phyloP scores from a whole-genome alignment of 495 filamentous ascomycete genomes.

The Mytilinidion resinicola region DNA sequence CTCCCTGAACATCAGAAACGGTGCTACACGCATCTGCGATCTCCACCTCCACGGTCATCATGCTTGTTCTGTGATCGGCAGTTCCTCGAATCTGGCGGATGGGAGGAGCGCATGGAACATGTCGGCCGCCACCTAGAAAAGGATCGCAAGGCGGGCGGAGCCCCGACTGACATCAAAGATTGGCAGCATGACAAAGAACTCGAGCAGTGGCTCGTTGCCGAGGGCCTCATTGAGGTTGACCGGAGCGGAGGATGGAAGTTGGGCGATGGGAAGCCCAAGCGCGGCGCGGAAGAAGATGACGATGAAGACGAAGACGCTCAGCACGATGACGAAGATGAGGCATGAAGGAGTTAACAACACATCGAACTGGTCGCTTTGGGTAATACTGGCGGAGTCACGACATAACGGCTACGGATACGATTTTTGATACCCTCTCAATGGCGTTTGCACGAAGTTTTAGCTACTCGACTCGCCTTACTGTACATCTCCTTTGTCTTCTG shows the following conservation, averaged over 20 bases:
- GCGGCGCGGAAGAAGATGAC: not conserved
- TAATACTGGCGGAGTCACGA: no score
- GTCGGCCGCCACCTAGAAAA: slow-evolving; percentile 75
- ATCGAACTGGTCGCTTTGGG: no score
- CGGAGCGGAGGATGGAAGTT: slow-evolving; percentile 20
- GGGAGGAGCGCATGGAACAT: slow-evolving; percentile 88
- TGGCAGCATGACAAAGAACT: slow-evolving; percentile 44
- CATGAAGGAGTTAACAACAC: not conserved
- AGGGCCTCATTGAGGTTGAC: slow-evolving; percentile 40
- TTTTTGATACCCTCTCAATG: no score
- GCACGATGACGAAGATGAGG: not conserved
- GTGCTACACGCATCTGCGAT: slow-evolving; percentile 55
- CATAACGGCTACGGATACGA: no score
- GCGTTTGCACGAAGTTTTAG: no score
- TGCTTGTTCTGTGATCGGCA: slow-evolving; percentile 61
- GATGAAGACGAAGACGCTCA: not conserved
- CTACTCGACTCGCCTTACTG: no score
- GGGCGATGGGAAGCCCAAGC: slow-evolving; percentile 23
- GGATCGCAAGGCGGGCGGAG: slow-evolving; percentile 29
- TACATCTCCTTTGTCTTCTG: no score
- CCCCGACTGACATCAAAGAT: slow-evolving; percentile 30
- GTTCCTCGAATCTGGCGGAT: slow-evolving; percentile 60
- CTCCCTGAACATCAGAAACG: slow-evolving; percentile 45
- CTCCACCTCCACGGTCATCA: slow-evolving; percentile 52
- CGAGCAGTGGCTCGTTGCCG: slow-evolving; percentile 47